A percentile compares a stretch with the other conserved stretches of the same genome.
These are phyloP conservation scores for Wallacemonas sp. DNA, from an alignment of 208 protist genomes.

Conservation along the genomic window DNA sequence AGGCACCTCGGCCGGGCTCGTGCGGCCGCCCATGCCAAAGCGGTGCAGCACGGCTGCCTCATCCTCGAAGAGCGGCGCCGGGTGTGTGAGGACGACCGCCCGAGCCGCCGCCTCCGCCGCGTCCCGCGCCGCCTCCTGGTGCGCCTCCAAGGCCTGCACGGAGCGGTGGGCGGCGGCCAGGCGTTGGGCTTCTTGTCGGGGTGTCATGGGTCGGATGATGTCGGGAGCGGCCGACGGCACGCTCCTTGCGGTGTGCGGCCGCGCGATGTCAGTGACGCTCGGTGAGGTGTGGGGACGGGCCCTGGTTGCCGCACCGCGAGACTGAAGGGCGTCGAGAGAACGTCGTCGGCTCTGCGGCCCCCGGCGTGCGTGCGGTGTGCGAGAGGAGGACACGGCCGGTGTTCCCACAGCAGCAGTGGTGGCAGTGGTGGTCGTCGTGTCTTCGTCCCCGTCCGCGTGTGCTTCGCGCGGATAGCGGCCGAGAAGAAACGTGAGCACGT, in stretches of 20 bases:
- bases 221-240: neutral
- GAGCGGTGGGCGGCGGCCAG: constrained; percentile 20
- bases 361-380: too few relatives aligned
- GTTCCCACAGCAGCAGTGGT: too few relatives aligned
- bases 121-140: constrained; percentile 9
- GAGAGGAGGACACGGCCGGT: too few relatives aligned
- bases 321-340: constrained; percentile 19
- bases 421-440: too few relatives aligned
- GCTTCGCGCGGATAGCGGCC: constrained; percentile 31
- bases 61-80: constrained; percentile 44
- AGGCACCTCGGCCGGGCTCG: constrained; percentile 24
- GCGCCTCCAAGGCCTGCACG: neutral
- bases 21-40: constrained; percentile 82
- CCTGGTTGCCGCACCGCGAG: neutral
- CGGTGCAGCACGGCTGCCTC: constrained; percentile 54
- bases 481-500: constrained; percentile 41
- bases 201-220: constrained; percentile 26
- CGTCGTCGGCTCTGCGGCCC: neutral
- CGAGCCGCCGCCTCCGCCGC: constrained; percentile 16
- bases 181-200: constrained; percentile 28
- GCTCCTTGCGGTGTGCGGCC: neutral
- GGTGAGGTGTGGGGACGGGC: neutral
- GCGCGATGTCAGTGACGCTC: too few relatives aligned
- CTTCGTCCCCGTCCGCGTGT: too few relatives aligned
- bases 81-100: constrained; percentile 34